Evolutionary conservation across 345 rosid species (phyloP).

Genomic region (Firmiana major): DNA sequence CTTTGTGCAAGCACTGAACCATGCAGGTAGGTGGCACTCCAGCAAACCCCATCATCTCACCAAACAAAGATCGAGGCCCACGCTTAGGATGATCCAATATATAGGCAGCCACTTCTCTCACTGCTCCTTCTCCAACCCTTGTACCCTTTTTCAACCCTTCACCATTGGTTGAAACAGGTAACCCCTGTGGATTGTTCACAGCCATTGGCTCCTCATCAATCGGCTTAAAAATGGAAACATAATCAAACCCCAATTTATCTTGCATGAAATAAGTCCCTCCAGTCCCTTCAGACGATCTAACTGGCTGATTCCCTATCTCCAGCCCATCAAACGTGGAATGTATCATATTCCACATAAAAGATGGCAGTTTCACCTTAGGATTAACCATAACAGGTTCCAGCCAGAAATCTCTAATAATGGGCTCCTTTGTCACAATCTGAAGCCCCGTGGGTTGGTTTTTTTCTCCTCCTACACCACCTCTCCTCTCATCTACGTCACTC

Average conservation of each 20-base stretch:
- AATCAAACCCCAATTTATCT: conserved; percentile 48
- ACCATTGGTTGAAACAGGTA: conserved; percentile 58
- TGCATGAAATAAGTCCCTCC: conserved; percentile 87
- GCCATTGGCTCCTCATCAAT: conserved; percentile 92
- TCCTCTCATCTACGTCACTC: conserved; percentile 21
- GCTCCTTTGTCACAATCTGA: conserved; percentile 30
- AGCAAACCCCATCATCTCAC: conserved; percentile 67
- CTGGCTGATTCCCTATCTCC: conserved; percentile 51
- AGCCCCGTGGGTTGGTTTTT: conserved; percentile 25
- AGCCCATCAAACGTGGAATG: conserved; percentile 57
- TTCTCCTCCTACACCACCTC: conserved; percentile 12
- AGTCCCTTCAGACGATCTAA: conserved; percentile 68
- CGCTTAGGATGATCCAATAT: conserved; percentile 73
- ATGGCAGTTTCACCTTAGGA: conserved; percentile 40
- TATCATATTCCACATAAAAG: conserved; percentile 54
- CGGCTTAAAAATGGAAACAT: conserved; percentile 82
- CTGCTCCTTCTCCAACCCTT: conserved; percentile 84
- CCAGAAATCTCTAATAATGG: conserved; percentile 35
- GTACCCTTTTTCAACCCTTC: conserved; percentile 95
- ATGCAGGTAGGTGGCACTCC: conserved; percentile 84
- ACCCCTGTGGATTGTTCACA: conserved; percentile 68
- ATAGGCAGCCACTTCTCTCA: conserved; percentile 84
- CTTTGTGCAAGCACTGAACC: conserved; percentile 68
- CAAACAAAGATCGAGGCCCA: conserved; percentile 45
- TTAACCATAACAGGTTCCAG: conserved; percentile 51